phyloP scores from a whole-genome alignment of 108 stramenopile genomes.

The Pinguiococcus pyrenoidosus region DNA sequence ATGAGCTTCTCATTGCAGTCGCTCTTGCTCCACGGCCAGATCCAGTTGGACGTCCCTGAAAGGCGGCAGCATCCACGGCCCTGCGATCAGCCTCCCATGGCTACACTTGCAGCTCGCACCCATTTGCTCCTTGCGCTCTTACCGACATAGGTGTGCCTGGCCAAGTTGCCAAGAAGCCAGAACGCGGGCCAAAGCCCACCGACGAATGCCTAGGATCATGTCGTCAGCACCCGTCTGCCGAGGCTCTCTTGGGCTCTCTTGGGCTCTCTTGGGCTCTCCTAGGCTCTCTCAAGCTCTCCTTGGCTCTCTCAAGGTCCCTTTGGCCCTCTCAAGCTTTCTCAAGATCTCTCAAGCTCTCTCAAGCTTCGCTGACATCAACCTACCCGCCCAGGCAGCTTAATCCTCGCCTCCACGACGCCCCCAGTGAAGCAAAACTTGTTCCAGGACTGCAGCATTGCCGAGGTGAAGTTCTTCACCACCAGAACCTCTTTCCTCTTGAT shows the following conservation, averaged over 20 bases:
- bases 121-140: no score
- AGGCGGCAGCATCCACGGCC: no score
- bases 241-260: no score
- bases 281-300: no score
- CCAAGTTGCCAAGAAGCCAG: constrained; percentile 80
- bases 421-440: constrained; percentile 92
- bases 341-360: no score
- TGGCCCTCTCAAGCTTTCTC: no score
- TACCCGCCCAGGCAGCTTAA: constrained; percentile 68
- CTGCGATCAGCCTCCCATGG: no score
- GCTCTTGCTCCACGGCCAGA: constrained; percentile 82
- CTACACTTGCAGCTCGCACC: no score
- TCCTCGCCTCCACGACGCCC: constrained; percentile 70
- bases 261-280: no score
- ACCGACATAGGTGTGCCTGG: constrained; percentile 80
- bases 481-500: constrained; percentile 39
- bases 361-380: no score
- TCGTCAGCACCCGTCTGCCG: no score
- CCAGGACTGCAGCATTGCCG: constrained; percentile 81
- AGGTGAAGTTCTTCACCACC: constrained; percentile 60
- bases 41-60: constrained; percentile 54
- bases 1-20: constrained; percentile 53
- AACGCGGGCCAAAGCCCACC: constrained; percentile 92
- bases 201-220: constrained; percentile 40
- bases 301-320: no score